Base-by-base conservation (phyloP, 495 filamentous ascomycete genomes). In the Talaromyces thailandensis region DNA sequence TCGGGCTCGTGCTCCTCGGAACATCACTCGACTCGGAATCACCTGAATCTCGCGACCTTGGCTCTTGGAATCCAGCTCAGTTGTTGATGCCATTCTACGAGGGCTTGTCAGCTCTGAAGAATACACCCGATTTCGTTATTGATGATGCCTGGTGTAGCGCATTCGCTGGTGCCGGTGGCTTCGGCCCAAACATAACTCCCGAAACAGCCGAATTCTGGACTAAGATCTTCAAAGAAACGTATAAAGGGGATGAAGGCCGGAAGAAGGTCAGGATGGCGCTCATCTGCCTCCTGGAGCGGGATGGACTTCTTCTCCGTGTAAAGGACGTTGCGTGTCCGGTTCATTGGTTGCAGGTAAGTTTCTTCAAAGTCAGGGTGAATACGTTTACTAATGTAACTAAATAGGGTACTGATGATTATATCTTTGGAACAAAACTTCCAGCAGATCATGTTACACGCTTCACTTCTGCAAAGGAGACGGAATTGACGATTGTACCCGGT, bases 11-110 rank as follows among this genome's bases (percentile, higher is more conserved):
- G 26, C 76, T 79, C 1, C 73, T 88, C 0, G 86, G 84, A 12
- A 86, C 85, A 4, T 86, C 84, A 4, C 76, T 89, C 71, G 85
- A 88, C 69, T 79, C 71, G 67, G 85, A 88, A 69, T 82, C 81
- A 18, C 65, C 73, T 12, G 77, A 78, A 25, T 83, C 84, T 0
- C 78, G 84, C 12, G 65, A 58, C 4, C 74, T 82, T 37, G 82
- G 83, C 3, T 84, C 82, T 69, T 89, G 86, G 86, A 79, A 88
- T 55, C 79, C 82, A 5, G 66, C 72, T 21, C 64, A 72, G 5
- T 65, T 76, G n/a, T 67, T 84, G 21, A 70, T 65, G 2, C 75
- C 76, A 0, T 79, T 75, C 63, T 73, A 78, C 43, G 68, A 83
- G 18, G 71, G 69, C 37, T 86, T 80, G 78, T 76, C 76, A 28